Conservation (phyloP, 2,329 filamentous ascomycete species). For the Lasiodiplodia sp. region DNA sequence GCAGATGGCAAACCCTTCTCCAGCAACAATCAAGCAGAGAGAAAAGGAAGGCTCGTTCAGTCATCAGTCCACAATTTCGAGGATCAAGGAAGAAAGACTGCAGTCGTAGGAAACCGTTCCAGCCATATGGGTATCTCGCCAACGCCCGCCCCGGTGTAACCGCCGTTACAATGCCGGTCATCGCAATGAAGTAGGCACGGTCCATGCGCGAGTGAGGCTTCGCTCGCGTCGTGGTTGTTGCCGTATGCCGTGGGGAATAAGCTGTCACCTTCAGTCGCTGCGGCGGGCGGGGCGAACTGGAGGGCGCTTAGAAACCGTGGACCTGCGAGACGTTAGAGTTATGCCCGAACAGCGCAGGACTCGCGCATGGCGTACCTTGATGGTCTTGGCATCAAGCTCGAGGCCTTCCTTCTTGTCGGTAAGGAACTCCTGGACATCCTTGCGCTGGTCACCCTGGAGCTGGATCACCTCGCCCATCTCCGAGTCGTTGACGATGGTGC, state of each 20-base stretch:
- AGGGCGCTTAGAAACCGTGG: constrained; percentile 44
- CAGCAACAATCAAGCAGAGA: background rate
- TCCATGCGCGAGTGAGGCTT: background rate
- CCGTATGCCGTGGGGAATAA: background rate
- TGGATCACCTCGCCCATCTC: constrained; percentile 99
- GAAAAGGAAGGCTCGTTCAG: constrained; percentile 9
- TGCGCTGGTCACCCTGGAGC: constrained; percentile 98
- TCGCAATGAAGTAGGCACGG: constrained; percentile 23
- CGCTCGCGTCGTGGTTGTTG: background rate
- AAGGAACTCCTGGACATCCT: constrained; percentile 97
- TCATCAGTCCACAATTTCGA: background rate
- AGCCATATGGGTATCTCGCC: constrained; percentile 27
- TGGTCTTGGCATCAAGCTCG: constrained; percentile 93
- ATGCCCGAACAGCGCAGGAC: background rate
- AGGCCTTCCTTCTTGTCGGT: constrained; percentile 94
- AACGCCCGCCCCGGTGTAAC: constrained; percentile 26
- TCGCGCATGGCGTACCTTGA: constrained; percentile 70
- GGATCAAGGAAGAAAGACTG: constrained; percentile 16
- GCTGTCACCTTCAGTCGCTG: constrained; percentile 24
- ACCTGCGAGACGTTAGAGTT: constrained; percentile 35
- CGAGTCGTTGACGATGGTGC: constrained; percentile 93
- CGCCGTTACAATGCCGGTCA: constrained; percentile 18
- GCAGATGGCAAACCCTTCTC: constrained; percentile 13
- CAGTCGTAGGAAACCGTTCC: constrained; percentile 11
- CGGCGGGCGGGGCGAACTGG: constrained; percentile 35